Evolutionary conservation across 2,329 filamentous ascomycete species (phyloP).

Genomic region (Teratosphaeria epicoccoides): DNA sequence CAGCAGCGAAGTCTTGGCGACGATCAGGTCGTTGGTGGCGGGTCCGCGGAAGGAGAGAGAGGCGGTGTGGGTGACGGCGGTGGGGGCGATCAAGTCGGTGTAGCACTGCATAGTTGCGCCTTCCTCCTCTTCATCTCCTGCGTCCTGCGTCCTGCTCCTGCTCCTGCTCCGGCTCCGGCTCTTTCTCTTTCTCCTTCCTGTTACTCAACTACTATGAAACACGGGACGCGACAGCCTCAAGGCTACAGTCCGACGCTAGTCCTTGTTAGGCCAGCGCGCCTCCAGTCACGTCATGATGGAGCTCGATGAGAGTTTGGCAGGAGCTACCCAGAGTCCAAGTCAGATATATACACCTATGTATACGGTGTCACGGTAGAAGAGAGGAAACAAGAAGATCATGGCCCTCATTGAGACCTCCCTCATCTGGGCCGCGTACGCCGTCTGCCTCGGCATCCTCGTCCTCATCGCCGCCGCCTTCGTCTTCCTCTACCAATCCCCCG

Average conservation of each 20-base stretch:
- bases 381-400: slow-evolving; percentile 31
- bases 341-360: too few relatives aligned
- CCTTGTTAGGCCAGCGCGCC: not conserved
- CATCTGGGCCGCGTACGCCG: slow-evolving; percentile 89
- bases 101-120: slow-evolving; percentile 75
- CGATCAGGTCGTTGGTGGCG: slow-evolving; percentile 70
- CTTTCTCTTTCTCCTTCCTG: too few relatives aligned
- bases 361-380: too few relatives aligned
- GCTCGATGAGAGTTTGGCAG: not conserved
- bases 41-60: slow-evolving; percentile 66
- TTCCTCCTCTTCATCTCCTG: slow-evolving; percentile 1
- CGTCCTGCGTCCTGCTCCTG: too few relatives aligned
- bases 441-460: slow-evolving; percentile 67
- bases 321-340: too few relatives aligned
- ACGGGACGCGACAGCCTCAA: too few relatives aligned
- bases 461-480: slow-evolving; percentile 73
- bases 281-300: not conserved
- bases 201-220: too few relatives aligned
- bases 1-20: slow-evolving; percentile 85
- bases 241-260: too few relatives aligned
- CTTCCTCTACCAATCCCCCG: slow-evolving; percentile 80
- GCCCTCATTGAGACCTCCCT: slow-evolving; percentile 73
- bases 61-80: slow-evolving; percentile 83
- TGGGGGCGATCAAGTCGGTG: slow-evolving; percentile 86
- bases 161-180: too few relatives aligned